Conservation (phyloP, 495 filamentous ascomycete species). For the Annulohypoxylon nitens region DNA sequence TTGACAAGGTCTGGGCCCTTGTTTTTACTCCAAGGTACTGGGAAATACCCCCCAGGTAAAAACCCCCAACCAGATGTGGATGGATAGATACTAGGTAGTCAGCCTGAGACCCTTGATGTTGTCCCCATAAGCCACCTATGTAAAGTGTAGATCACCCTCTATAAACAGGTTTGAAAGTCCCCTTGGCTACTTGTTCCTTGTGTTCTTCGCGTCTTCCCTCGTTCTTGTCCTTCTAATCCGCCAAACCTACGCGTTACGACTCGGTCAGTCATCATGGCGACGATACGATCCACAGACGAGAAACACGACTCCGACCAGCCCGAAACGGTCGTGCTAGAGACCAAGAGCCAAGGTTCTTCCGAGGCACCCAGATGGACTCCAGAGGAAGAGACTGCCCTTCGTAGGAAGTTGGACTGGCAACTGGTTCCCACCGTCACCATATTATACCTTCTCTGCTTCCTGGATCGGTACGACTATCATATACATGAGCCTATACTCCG, state of each 20-base stretch:
- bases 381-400: conserved; percentile 64
- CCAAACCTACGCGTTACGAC: conserved; percentile 3
- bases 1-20: conserved; percentile 38
- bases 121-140: conserved; percentile 12
- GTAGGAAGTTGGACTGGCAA: conserved; percentile 66
- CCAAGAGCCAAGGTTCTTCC: conserved; percentile 45
- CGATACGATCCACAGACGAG: conserved; percentile 43
- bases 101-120: conserved; percentile 11
- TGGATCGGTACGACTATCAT: conserved; percentile 54
- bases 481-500: neutral
- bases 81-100: conserved; percentile 16
- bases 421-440: conserved; percentile 66
- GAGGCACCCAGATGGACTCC: conserved; percentile 57
- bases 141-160: conserved; percentile 18
- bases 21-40: conserved; percentile 33
- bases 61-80: conserved; percentile 14
- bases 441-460: conserved; percentile 66
- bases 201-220: conserved; percentile 24
- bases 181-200: conserved; percentile 13
- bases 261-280: conserved; percentile 41
- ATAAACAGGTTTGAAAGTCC: conserved; percentile 28
- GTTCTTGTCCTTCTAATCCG: conserved; percentile 9
- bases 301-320: conserved; percentile 41
- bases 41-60: neutral
- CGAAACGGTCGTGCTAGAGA: conserved; percentile 45